Evolutionary conservation across 768 basidiomycete genomes (phyloP).

Genomic region (Trametes cinnabarina): DNA sequence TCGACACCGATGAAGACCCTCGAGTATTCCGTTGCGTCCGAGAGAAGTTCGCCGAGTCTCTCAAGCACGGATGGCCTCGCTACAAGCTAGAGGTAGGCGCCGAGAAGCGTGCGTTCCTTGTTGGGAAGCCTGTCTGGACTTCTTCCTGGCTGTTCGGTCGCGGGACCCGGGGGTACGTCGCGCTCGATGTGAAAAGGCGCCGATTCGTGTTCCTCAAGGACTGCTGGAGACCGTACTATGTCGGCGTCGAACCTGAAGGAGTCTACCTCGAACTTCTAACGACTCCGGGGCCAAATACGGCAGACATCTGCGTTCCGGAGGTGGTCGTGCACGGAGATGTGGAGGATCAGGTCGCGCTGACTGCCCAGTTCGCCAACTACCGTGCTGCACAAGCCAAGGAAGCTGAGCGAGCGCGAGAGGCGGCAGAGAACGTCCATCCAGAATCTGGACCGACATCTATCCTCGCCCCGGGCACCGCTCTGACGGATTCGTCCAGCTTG

Average conservation of each 20-base stretch:
- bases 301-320: not conserved
- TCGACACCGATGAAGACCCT: too few relatives aligned
- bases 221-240: not conserved
- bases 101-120: too few relatives aligned
- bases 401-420: not conserved
- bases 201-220: constrained; percentile 3
- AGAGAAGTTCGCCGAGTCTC: too few relatives aligned
- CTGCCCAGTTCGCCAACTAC: not conserved
- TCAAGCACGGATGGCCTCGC: too few relatives aligned
- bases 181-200: too few relatives aligned
- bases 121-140: too few relatives aligned
- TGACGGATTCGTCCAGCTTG: not conserved
- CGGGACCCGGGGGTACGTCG: too few relatives aligned
- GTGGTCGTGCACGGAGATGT: constrained; percentile 1
- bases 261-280: not conserved
- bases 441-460: too few relatives aligned
- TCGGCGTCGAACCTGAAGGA: not conserved
- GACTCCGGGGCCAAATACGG: not conserved
- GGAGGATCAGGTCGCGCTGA: not conserved
- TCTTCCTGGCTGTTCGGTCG: too few relatives aligned
- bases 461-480: not conserved
- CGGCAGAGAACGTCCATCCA: too few relatives aligned
- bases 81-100: too few relatives aligned
- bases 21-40: too few relatives aligned
- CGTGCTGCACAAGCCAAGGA: not conserved